Base-by-base conservation (phyloP, 177 flowering plant genomes). In the Vitis hybrid region DNA sequence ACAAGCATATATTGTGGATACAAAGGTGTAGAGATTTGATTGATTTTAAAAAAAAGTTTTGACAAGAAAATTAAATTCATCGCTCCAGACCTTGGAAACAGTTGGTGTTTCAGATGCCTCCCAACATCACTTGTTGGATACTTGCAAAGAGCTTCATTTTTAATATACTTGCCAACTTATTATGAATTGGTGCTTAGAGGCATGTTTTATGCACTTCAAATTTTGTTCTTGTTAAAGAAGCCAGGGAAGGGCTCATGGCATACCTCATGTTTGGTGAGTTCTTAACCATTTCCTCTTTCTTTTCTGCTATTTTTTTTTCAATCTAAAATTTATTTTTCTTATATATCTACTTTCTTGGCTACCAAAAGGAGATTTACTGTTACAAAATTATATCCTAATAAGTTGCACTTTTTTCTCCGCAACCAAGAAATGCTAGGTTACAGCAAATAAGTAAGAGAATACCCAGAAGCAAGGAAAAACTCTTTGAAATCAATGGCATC, bases 391-490 rank as follows among this genome's bases (percentile, higher is more conserved):
- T 24, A 27, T 64, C 6, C 46, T 3, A 16, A 56, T 50, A 32
- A 18, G 11, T 15, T 52, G 63, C 14, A 27, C 30, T 3, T 27
- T 3, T 27, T 27, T 27, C 3, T 4, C 30, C 50, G 67, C 46
- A 58, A 2, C 64, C 56, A 40, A 95, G 99, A 48, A 87, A 91
- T 87, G 83, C 84, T 3, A 82, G 87, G 2, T 65, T 95, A 77
- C 89, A 87, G 78, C 78, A 76, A 27, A 84, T 93, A 48, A 83
- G 97, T 81, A 81, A 74, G 75, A 83, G 74, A 74, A 32, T 91
- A 62, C 99, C 99, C 52, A 82, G 97, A 79, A 85, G 88, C 65
- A 87, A 81, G 80, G 90, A 90, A 71, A 97, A 93, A 75, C 93
- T 95, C 69, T 89, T 86, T 35, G 98, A 88, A 65, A 82, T 93